These are phyloP conservation scores for Helichrysum umbraculigerum DNA, from an alignment of 129 eudicot genomes.

Conservation along the genomic window DNA sequence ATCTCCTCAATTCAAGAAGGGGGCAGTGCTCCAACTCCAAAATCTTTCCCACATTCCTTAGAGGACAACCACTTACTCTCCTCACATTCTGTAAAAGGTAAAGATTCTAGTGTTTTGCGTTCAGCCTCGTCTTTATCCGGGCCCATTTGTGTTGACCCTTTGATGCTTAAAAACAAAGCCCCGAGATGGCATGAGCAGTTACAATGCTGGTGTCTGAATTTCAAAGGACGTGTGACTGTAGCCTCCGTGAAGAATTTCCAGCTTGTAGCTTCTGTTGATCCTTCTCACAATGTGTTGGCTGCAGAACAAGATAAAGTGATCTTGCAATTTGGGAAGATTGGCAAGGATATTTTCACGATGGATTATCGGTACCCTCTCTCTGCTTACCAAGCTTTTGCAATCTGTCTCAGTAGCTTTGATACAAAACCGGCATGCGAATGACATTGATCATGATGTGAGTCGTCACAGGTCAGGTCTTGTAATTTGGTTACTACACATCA, in stretches of 20 bases:
- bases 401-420: constrained; percentile 97
- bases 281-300: constrained; percentile 59
- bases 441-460: constrained; percentile 23
- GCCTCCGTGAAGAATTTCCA: constrained; percentile 98
- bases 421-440: constrained; percentile 98
- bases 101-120: constrained; percentile 35
- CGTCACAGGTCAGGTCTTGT: constrained; percentile 2
- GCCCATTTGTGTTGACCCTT: constrained; percentile 41
- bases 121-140: constrained; percentile 32
- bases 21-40: constrained; percentile 87
- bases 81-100: constrained; percentile 38
- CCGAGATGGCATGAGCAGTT: constrained; percentile 98
- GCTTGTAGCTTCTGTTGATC: constrained; percentile 84
- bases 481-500: constrained; percentile 20
- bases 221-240: constrained; percentile 91
- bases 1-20: constrained; percentile 81
- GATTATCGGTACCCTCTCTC: constrained; percentile 95
- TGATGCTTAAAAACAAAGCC: constrained; percentile 77
- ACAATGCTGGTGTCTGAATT: constrained; percentile 97
- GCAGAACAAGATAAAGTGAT: constrained; percentile 89
- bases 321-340: constrained; percentile 90
- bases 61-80: constrained; percentile 41
- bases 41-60: constrained; percentile 46
- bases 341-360: constrained; percentile 95
- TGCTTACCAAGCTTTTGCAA: constrained; percentile 94